A percentile compares a stretch with the other conserved stretches of the same genome.
Evolutionary conservation across 2,329 filamentous ascomycete species (phyloP).

Genomic region (Cryphonectria naterciae): DNA sequence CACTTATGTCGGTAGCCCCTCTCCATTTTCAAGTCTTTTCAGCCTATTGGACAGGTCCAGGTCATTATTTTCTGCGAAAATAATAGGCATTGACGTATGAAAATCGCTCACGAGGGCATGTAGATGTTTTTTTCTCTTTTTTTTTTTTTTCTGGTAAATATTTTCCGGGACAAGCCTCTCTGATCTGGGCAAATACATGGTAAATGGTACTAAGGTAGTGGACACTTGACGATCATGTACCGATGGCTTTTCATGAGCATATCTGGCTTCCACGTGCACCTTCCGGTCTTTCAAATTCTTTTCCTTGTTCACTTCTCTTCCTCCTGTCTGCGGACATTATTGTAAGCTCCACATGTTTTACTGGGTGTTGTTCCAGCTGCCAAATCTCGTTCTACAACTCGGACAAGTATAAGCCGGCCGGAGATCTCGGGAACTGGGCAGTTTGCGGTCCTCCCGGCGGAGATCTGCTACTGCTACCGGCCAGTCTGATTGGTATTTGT

Average conservation of each 20-base stretch:
- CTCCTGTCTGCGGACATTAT: neutral
- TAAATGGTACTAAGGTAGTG: neutral
- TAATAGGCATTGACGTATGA: slow-evolving; percentile 34
- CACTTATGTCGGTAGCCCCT: neutral
- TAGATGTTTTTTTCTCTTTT: slow-evolving; percentile 7
- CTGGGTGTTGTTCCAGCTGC: neutral
- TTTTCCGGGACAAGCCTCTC: neutral
- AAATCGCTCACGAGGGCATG: slow-evolving; percentile 30
- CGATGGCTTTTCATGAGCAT: neutral
- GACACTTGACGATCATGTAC: slow-evolving; percentile 1
- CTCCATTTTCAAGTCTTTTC: neutral
- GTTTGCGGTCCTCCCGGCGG: neutral
- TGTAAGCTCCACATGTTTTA: neutral
- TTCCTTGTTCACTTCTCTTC: neutral
- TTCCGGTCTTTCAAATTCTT: neutral
- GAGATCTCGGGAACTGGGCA: slow-evolving; percentile 14
- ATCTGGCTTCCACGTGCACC: neutral
- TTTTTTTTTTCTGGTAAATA: slow-evolving; percentile 16
- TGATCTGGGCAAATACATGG: neutral
- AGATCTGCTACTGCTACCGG: neutral
- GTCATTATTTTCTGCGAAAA: slow-evolving; percentile 40
- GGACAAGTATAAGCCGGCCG: slow-evolving; percentile 8
- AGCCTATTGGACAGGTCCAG: slow-evolving; percentile 33
- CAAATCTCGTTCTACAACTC: neutral
- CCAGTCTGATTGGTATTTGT: neutral